phyloP scores from a whole-genome alignment of 441 rosid species.

The Populus hybrid region DNA sequence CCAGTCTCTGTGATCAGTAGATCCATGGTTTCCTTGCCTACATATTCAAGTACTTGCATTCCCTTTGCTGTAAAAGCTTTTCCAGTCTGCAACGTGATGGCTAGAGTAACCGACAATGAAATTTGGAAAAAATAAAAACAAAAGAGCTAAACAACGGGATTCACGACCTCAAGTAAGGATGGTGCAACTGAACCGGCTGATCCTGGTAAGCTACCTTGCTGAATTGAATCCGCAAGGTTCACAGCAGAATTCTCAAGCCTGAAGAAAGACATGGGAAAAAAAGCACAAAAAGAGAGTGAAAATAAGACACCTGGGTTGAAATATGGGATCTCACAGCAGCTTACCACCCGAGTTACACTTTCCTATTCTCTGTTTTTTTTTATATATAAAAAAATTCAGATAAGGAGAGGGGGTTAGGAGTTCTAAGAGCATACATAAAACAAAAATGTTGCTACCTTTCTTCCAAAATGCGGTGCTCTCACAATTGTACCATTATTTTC shows the following conservation, averaged over 20 bases:
- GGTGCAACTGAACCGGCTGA: conserved; percentile 76
- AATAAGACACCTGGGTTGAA: background rate
- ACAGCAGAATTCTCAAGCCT: conserved; percentile 86
- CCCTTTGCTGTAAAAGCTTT: conserved; percentile 93
- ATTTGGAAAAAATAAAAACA: background rate
- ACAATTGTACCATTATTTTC: too few species aligned
- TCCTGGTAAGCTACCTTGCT: conserved; percentile 57
- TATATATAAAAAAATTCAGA: background rate
- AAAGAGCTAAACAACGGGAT: conserved; percentile 16
- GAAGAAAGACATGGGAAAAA: conserved; percentile 14
- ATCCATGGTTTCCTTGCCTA: conserved; percentile 97
- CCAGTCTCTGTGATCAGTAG: conserved; percentile 84
- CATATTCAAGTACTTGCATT: conserved; percentile 91
- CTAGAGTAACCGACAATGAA: conserved; percentile 17
- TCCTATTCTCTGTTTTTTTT: background rate
- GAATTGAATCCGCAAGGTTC: conserved; percentile 65
- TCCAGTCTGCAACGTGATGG: conserved; percentile 60
- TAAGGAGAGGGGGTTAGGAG: too few species aligned
- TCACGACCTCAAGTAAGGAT: conserved; percentile 76
- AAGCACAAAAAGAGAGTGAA: background rate
- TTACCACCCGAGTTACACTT: background rate
- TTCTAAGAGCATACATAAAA: too few species aligned
- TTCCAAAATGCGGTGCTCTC: too few species aligned
- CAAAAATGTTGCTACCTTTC: too few species aligned
- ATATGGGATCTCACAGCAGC: background rate